Evolutionary conservation across 352 stramenopile species (phyloP).

Genomic region (Pythium monospermum): DNA sequence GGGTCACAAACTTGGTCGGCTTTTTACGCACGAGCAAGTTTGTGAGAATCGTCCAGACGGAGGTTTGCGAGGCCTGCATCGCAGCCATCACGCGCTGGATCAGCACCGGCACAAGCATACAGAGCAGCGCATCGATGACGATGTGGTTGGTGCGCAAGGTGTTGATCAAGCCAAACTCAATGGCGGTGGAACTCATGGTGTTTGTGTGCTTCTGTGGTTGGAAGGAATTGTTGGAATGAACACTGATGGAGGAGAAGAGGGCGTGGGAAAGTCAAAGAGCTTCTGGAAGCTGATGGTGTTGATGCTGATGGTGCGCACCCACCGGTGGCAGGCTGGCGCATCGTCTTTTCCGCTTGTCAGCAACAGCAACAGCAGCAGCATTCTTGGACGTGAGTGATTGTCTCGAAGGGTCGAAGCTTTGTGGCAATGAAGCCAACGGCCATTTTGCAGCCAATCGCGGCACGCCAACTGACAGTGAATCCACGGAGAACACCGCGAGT

Average conservation of each 20-base stretch:
- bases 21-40: background rate
- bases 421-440: too few species aligned
- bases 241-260: background rate
- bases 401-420: too few species aligned
- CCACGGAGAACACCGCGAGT: too few species aligned
- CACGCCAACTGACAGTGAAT: too few species aligned
- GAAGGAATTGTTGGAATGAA: background rate
- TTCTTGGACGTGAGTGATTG: too few species aligned
- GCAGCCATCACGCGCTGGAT: conserved; percentile 46
- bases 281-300: too few species aligned
- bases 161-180: conserved; percentile 49
- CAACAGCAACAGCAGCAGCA: too few species aligned
- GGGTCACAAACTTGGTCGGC: conserved; percentile 14
- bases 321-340: too few species aligned
- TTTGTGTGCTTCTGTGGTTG: conserved; percentile 22
- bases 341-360: too few species aligned
- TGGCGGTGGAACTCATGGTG: conserved; percentile 35
- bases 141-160: conserved; percentile 45
- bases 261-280: background rate
- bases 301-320: too few species aligned
- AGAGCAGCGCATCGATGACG: conserved; percentile 49
- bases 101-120: conserved; percentile 47
- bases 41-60: conserved; percentile 6
- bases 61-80: conserved; percentile 6
- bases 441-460: too few species aligned